Percentiles rank a stretch among this genome's conserved stretches.
Evolutionary conservation across 495 filamentous ascomycete genomes (phyloP).

Genomic region (Recurvomyces mirabilis): DNA sequence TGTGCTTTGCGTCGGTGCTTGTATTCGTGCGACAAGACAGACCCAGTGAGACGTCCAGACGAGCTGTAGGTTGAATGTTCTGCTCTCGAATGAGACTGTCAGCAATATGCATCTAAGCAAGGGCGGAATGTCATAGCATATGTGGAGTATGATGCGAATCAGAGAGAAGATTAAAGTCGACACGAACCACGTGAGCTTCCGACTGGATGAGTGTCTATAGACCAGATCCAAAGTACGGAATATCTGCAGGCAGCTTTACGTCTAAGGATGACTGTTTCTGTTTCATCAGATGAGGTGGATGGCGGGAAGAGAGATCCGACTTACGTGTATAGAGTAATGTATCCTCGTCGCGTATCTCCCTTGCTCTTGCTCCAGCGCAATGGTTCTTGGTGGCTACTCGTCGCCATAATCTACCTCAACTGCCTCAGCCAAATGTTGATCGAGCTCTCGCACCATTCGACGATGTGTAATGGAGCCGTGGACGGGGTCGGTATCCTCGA

Average conservation of each 20-base stretch:
- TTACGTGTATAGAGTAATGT: background rate
- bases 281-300: slow-evolving; percentile 14
- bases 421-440: slow-evolving; percentile 17
- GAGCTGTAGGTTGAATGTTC: too few species aligned
- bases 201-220: slow-evolving; percentile 10
- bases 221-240: slow-evolving; percentile 9
- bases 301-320: background rate
- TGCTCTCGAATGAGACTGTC: too few species aligned
- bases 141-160: too few species aligned
- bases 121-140: too few species aligned
- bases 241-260: slow-evolving; percentile 10
- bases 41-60: too few species aligned
- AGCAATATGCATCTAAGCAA: too few species aligned
- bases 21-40: too few species aligned
- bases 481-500: slow-evolving; percentile 36
- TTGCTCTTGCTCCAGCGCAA: background rate
- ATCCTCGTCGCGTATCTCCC: background rate
- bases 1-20: too few species aligned
- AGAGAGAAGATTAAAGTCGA: slow-evolving; percentile 26
- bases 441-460: slow-evolving; percentile 26
- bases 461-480: slow-evolving; percentile 33
- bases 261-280: slow-evolving; percentile 21
- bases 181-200: slow-evolving; percentile 7
- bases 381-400: too few species aligned
- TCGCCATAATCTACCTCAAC: slow-evolving; percentile 33